A percentile compares a stretch with the other conserved stretches of the same genome.
Evolutionary conservation across 495 filamentous ascomycete species (phyloP).

Genomic region (Penicillium argentinense): DNA sequence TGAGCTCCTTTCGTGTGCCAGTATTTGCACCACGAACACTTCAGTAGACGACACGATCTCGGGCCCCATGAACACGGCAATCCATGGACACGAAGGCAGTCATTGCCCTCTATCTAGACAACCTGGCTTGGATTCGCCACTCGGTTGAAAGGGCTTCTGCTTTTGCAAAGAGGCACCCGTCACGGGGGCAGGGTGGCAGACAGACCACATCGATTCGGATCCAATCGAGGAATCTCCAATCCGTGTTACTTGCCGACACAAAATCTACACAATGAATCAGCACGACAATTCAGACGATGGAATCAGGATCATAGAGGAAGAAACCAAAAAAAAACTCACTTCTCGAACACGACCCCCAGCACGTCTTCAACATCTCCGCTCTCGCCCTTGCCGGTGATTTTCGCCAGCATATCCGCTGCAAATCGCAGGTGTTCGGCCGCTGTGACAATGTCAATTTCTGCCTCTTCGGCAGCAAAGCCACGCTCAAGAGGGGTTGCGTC

Average conservation of each 20-base stretch:
- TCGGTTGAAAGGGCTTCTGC: too few relatives aligned
- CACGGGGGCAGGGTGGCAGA: neutral
- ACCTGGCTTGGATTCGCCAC: too few relatives aligned
- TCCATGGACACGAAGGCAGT: neutral
- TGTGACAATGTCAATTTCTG: conserved; percentile 75
- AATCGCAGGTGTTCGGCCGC: conserved; percentile 88
- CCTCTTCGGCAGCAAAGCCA: conserved; percentile 25
- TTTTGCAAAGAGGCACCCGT: too few relatives aligned
- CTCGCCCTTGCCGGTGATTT: conserved; percentile 85
- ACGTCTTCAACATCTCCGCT: conserved; percentile 95
- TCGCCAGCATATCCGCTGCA: conserved; percentile 76
- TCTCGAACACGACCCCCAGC: conserved; percentile 96
- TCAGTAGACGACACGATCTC: neutral
- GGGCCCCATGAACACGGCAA: neutral
- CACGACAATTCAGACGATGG: conserved; percentile 1
- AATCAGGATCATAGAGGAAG: neutral
- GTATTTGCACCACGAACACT: neutral
- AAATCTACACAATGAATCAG: conserved; percentile 45
- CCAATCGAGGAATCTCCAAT: neutral
- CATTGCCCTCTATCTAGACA: neutral
- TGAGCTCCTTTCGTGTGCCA: neutral
- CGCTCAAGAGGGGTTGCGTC: neutral
- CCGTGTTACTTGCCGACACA: conserved; percentile 68
- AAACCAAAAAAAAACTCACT: conserved; percentile 52
- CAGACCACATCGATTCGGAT: neutral